Evolutionary conservation across 768 basidiomycete species (phyloP).

Genomic region (Cystofilobasidium ferigula): DNA sequence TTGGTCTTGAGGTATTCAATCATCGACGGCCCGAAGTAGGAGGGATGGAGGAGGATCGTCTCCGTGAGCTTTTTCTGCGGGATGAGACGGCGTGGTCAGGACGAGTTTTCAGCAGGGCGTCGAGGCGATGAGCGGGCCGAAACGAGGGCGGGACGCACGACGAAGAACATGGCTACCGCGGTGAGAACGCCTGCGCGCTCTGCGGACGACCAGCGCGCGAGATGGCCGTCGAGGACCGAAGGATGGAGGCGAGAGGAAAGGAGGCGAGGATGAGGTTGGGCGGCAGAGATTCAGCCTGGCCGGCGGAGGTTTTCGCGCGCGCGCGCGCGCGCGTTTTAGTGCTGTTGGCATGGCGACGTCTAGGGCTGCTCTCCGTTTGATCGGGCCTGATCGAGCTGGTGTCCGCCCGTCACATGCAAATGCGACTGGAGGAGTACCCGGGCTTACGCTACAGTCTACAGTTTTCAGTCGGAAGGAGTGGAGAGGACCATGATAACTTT

Average conservation of each 20-base stretch:
- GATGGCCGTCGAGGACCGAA: neutral
- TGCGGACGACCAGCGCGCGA: conserved; percentile 2
- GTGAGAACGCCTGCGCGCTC: neutral
- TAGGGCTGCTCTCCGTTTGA: too few relatives aligned
- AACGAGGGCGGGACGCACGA: conserved; percentile 17
- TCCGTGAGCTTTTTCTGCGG: conserved; percentile 92
- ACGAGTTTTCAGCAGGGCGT: neutral
- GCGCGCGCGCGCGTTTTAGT: too few relatives aligned
- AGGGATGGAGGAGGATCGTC: conserved; percentile 91
- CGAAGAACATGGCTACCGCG: conserved; percentile 18
- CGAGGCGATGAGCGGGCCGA: neutral
- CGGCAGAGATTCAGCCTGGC: neutral
- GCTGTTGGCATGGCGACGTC: too few relatives aligned
- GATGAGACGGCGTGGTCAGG: neutral
- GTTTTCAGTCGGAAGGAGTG: too few relatives aligned
- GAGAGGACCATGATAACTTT: too few relatives aligned
- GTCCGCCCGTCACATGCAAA: too few relatives aligned
- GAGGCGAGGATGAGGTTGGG: neutral
- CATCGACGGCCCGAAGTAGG: conserved; percentile 95
- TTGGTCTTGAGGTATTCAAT: conserved; percentile 84
- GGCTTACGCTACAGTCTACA: too few relatives aligned
- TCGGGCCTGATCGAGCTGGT: too few relatives aligned
- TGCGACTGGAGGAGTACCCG: too few relatives aligned
- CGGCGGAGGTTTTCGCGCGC: too few relatives aligned
- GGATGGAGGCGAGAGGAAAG: neutral